Conservation (phyloP, 2,329 filamentous ascomycete genomes). For the Neopestalotiopsis sp. region DNA sequence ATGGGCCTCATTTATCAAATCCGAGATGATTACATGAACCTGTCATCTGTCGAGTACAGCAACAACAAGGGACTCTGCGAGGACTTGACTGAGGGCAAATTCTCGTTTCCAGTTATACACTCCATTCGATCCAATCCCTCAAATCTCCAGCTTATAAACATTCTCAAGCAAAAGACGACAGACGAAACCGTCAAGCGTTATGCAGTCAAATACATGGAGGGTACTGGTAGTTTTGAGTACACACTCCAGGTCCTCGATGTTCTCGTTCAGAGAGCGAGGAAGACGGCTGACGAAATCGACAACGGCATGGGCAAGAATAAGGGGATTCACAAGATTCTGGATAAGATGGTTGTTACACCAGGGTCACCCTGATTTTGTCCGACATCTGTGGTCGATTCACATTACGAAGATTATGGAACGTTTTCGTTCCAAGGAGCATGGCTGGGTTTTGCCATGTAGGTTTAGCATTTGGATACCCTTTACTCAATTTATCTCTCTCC, state of each 20-base stretch:
- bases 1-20: conserved; percentile 90
- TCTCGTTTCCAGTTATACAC: conserved; percentile 95
- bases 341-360: conserved; percentile 60
- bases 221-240: conserved; percentile 88
- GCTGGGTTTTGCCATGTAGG: conserved; percentile 8
- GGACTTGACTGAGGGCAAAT: conserved; percentile 96
- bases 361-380: not conserved
- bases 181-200: conserved; percentile 91
- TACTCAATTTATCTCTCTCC: not conserved
- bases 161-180: conserved; percentile 85
- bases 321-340: conserved; percentile 69
- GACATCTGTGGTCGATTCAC: not conserved
- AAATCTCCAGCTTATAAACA: conserved; percentile 85
- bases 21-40: conserved; percentile 91
- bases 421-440: not conserved
- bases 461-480: conserved; percentile 20
- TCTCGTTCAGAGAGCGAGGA: conserved; percentile 67
- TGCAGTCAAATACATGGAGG: conserved; percentile 89
- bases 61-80: conserved; percentile 93
- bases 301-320: conserved; percentile 58
- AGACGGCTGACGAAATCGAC: conserved; percentile 69
- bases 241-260: conserved; percentile 70
- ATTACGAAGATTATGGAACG: not conserved
- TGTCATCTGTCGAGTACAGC: conserved; percentile 75
- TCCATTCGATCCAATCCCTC: conserved; percentile 78